These are phyloP conservation scores for thale cress (Arabidopsis thaliana) DNA, from an alignment of 345 rosid species.

Conservation along the genomic window TAIR10.1 NC_003071.7:9202001-9202500, in stretches of 20 bases:
- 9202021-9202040: slow-evolving; percentile 29
- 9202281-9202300: slow-evolving; percentile 39
- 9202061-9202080: slow-evolving; percentile 58
- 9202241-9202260: slow-evolving; percentile 42
- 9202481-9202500: not conserved
- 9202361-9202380: slow-evolving; percentile 33
- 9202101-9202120: slow-evolving; percentile 57
- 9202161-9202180: slow-evolving; percentile 2
- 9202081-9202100: slow-evolving; percentile 61
- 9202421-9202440: not conserved
- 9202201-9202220: slow-evolving; percentile 37
- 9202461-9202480: not conserved
- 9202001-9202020: slow-evolving; percentile 65
- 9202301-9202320: slow-evolving; percentile 33
- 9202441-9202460: not conserved
- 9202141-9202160: slow-evolving; percentile 14
- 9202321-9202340: slow-evolving; percentile 23
- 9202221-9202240: slow-evolving; percentile 25
- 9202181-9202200: not conserved
- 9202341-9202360: slow-evolving; percentile 6
- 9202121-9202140: slow-evolving; percentile 52
- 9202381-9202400: slow-evolving; percentile 39
- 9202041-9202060: slow-evolving; percentile 48
- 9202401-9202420: slow-evolving; percentile 23
- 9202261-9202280: slow-evolving; percentile 34